phyloP scores from a whole-genome alignment of 148 eudicot species.

The Amaranthus palmeri region DNA sequence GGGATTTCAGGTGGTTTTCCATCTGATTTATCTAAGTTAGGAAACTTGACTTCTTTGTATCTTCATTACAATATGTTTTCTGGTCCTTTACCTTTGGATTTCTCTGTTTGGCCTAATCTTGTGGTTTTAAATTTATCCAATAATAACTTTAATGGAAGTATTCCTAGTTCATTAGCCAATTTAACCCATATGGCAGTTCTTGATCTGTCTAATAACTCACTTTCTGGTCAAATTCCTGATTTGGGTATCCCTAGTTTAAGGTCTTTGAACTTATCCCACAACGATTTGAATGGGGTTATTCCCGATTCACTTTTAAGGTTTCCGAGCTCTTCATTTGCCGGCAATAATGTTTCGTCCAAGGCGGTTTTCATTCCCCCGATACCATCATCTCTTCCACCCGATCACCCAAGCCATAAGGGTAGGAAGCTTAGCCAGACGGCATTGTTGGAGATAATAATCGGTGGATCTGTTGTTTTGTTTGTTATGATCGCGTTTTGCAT shows the following conservation, averaged over 20 bases:
- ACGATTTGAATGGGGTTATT: constrained; percentile 55
- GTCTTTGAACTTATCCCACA: constrained; percentile 50
- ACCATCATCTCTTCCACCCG: constrained; percentile 36
- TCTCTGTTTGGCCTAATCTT: constrained; percentile 51
- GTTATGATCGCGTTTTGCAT: constrained; percentile 38
- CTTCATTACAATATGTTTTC: constrained; percentile 48
- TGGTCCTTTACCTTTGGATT: constrained; percentile 54
- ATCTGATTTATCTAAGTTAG: constrained; percentile 45
- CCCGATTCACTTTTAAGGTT: constrained; percentile 53
- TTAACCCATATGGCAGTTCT: constrained; percentile 44
- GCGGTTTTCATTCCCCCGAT: constrained; percentile 25
- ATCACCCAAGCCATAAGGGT: constrained; percentile 26
- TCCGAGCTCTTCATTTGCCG: constrained; percentile 48
- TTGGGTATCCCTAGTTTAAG: constrained; percentile 39
- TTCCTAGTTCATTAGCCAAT: constrained; percentile 49
- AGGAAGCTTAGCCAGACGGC: constrained; percentile 39
- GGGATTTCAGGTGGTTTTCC: constrained; percentile 53
- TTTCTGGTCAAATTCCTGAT: constrained; percentile 61
- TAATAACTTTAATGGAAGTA: constrained; percentile 57
- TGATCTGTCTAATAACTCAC: constrained; percentile 52
- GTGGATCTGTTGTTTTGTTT: constrained; percentile 40
- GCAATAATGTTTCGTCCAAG: constrained; percentile 41
- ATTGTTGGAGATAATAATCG: constrained; percentile 51
- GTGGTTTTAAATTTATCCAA: constrained; percentile 46
- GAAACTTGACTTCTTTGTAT: constrained; percentile 43